These are phyloP conservation scores for Eucalyptus virginea DNA, from an alignment of 345 rosid genomes.

Conservation along the genomic window DNA sequence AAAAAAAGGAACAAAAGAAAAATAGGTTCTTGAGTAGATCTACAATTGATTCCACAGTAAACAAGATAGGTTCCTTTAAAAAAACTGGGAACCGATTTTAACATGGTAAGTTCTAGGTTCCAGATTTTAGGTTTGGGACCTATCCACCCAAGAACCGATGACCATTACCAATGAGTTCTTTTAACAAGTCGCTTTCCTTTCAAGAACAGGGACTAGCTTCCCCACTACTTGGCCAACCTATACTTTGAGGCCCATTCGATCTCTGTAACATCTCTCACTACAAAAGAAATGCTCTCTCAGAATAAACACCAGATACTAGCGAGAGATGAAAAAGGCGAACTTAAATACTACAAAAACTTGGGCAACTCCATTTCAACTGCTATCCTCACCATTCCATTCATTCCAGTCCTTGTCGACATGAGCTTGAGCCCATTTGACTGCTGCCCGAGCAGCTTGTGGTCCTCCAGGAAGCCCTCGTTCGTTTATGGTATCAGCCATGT, in stretches of 20 bases:
- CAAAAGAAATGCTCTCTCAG: neutral
- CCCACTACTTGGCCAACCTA: neutral
- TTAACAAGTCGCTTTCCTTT: neutral
- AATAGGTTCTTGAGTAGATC: neutral
- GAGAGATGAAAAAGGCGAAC: neutral
- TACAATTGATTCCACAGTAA: neutral
- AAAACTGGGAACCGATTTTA: neutral
- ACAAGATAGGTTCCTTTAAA: neutral
- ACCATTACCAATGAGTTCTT: no score
- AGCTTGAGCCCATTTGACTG: constrained; percentile 81
- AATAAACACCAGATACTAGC: neutral
- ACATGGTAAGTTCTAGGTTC: no score
- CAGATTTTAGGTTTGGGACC: neutral
- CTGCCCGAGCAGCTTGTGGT: constrained; percentile 84
- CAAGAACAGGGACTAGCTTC: neutral
- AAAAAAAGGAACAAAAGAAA: neutral
- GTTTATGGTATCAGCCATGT: constrained; percentile 83
- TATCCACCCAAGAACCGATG: no score
- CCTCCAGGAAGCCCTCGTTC: constrained; percentile 80
- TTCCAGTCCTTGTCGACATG: constrained; percentile 93
- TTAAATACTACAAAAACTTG: neutral
- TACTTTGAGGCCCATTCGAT: neutral
- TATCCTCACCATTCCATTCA: constrained; percentile 50
- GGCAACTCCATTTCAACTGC: neutral
- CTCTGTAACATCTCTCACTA: neutral